Evolutionary conservation across 805 yeast genomes (phyloP), one percentile per base, ranked within the genome.

Genomic region (Kregervanrija fluxuum): DNA sequence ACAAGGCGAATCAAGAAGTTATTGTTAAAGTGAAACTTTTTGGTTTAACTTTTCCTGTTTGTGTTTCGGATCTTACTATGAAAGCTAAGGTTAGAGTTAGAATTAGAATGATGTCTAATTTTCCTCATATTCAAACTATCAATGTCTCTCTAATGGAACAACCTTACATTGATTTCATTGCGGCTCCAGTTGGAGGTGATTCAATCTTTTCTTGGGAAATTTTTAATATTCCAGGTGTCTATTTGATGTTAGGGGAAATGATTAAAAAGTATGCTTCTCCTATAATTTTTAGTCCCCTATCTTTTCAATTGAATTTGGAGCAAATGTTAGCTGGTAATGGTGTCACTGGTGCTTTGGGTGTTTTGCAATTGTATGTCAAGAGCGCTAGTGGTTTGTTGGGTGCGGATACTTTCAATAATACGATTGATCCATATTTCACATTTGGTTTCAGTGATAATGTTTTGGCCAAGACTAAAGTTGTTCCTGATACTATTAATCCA

Each of bases 71-170:
- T 54, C 77, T 87, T 61, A 75, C 96, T 0, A 85, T 91, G 61
- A 74, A 70, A 47, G 88, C 85, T 11, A 70, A 77, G 48, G 75
- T 82, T 39, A 77, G 98, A 64, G 79, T 93, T 42, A 74, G 97
- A 58, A 64, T 95, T 60, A 85, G 89, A 71, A 81, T 93, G 82
- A 91, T 87, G 84, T 64, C 88, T 3, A 73, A 86, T 9, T 89
- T 85, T 65, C 99, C 99, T 3, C 98, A 93, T 66, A 72, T 93
- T 48, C 95, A 93, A 62, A 90, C 96, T 1, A 81, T 89, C 16
- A 90, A 85, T 58, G 77, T 93, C 30, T 82, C 95, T 13, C 68
- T 95, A 52, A 69, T 89, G 65, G 91, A 87, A 47, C 82, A 93
- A 33, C 97, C 98, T 8, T 75, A 82, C 52, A 78, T 91, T 63